Conservation (phyloP, 306 rosid species). For the Glycyrrhiza uralensis region DNA sequence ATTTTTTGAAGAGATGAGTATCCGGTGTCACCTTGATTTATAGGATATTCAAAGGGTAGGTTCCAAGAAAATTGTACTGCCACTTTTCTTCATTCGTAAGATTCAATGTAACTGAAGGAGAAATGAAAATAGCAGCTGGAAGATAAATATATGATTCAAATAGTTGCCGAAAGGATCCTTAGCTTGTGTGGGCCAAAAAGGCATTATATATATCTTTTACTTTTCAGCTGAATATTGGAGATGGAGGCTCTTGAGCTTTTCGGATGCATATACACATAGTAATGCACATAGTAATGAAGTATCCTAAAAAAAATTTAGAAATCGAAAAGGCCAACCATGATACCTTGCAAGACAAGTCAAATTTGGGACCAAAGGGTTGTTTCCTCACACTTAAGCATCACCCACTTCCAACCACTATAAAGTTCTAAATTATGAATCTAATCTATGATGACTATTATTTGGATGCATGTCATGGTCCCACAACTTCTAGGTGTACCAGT, state of each 20-base stretch:
- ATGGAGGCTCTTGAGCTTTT: not conserved
- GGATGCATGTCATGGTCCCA: constrained; percentile 19
- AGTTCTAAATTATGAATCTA: not conserved
- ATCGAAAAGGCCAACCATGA: no score
- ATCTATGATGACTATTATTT: not conserved
- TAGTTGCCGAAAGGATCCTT: constrained; percentile 8
- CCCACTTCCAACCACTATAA: constrained; percentile 10
- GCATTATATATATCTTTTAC: not conserved
- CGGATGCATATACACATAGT: not conserved
- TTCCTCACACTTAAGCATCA: not conserved
- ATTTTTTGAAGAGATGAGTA: not conserved
- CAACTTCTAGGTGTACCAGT: not conserved
- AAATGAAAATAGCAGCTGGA: not conserved
- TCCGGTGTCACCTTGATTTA: not conserved
- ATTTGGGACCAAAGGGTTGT: not conserved
- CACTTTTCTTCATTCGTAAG: constrained; percentile 16
- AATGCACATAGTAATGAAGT: not conserved
- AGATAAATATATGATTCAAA: not conserved
- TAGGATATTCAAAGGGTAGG: constrained; percentile 28
- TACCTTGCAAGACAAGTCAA: constrained; percentile 5
- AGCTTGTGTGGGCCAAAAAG: constrained; percentile 26
- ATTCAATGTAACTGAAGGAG: constrained; percentile 3
- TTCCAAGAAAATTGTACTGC: constrained; percentile 21
- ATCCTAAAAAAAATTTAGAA: not conserved
- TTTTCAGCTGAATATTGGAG: not conserved